Evolutionary conservation across 163 green algal genomes (phyloP).

Genomic region (Chloromonas sp.): DNA sequence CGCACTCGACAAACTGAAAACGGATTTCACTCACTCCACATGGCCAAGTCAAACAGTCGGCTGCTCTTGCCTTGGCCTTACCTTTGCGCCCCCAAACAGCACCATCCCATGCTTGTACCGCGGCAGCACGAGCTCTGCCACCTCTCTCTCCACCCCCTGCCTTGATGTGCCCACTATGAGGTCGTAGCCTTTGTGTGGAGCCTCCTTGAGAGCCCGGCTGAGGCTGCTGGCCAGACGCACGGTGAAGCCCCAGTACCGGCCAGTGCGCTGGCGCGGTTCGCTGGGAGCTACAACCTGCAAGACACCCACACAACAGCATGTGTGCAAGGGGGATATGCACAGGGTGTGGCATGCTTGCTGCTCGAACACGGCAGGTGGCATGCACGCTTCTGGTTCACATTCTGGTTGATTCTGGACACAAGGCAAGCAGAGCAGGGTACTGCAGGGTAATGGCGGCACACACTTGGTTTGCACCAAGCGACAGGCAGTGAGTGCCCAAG

Average conservation of each 20-base stretch:
- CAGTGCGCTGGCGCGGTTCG: constrained; percentile 48
- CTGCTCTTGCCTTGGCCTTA: not conserved
- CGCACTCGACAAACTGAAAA: not conserved
- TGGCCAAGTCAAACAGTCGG: no score
- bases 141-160: not conserved
- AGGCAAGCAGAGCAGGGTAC: no score
- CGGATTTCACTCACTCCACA: not conserved
- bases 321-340: no score
- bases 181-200: constrained; percentile 77
- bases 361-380: no score
- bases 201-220: constrained; percentile 48
- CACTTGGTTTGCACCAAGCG: no score
- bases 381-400: no score
- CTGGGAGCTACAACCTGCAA: constrained; percentile 33
- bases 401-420: no score
- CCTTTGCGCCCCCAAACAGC: constrained; percentile 66
- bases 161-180: constrained; percentile 32
- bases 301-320: not conserved
- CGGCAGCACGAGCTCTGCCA: constrained; percentile 35
- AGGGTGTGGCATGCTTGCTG: no score
- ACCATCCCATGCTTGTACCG: constrained; percentile 72
- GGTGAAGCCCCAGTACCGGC: constrained; percentile 86
- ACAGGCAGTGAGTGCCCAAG: no score
- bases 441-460: no score
- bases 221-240: constrained; percentile 67